These are phyloP conservation scores for Cucurbita argyrosperma DNA, from an alignment of 306 rosid species.

Conservation along the genomic window DNA sequence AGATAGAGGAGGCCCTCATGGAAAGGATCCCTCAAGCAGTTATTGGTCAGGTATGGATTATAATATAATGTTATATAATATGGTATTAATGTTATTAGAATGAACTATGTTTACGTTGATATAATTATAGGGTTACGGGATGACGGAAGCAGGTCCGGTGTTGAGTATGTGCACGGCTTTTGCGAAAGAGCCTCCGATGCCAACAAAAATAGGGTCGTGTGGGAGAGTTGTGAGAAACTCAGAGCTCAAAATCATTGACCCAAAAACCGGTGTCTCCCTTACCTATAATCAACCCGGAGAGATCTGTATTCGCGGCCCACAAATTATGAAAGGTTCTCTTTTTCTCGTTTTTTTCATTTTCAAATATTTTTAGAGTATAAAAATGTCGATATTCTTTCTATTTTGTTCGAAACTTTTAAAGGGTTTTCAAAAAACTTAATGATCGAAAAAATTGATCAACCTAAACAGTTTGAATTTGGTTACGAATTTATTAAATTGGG, in stretches of 20 bases:
- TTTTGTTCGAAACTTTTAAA: no score
- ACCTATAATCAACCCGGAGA: slow-evolving; percentile 60
- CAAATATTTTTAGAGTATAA: no score
- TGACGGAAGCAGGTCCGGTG: slow-evolving; percentile 97
- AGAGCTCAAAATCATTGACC: slow-evolving; percentile 59
- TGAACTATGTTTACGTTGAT: neutral
- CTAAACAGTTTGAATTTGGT: no score
- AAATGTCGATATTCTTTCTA: no score
- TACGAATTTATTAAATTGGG: no score
- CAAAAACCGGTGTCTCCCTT: slow-evolving; percentile 50
- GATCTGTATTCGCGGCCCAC: slow-evolving; percentile 68
- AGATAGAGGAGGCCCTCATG: slow-evolving; percentile 53
- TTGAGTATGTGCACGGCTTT: slow-evolving; percentile 55
- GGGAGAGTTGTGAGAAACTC: slow-evolving; percentile 74
- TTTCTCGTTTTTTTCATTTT: neutral
- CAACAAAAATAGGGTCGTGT: slow-evolving; percentile 64
- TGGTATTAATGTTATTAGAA: no score
- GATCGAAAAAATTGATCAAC: no score
- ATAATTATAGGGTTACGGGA: slow-evolving; percentile 58
- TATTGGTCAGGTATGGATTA: slow-evolving; percentile 53
- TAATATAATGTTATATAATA: no score
- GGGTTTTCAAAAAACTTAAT: no score
- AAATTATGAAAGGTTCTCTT: slow-evolving; percentile 64
- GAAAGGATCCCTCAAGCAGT: slow-evolving; percentile 52
- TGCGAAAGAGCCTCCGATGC: slow-evolving; percentile 46